Base-by-base conservation (phyloP, 2,329 filamentous ascomycete genomes). In the Teratosphaeria zuluensis region DNA sequence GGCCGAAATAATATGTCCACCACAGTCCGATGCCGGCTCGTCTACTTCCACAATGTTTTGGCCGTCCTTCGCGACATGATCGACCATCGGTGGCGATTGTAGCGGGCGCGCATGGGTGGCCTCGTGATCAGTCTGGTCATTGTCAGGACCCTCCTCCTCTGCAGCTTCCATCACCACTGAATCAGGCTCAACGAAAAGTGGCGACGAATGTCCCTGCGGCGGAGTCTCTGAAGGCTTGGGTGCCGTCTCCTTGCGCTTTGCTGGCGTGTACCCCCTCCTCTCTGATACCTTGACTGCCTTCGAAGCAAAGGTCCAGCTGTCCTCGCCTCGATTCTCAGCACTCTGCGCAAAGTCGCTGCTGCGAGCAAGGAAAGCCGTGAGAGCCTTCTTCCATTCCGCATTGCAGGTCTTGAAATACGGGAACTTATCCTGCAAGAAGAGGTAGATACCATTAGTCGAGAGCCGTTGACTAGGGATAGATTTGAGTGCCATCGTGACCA, bases 401-500 rank as follows among this genome's bases (percentile, higher is more conserved):
- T 54, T 54, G 32, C 42, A 53, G 7, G 53, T 46, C 33, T 55
- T 51, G 31, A 54, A 58, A 38, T 59, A 61, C 21, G 56, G 51
- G 46, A 59, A 61, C 35, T 54, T 61, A 33, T 55, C 53, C 33
- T 56, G 21, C 6, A 61, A 32, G 51, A 54, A 61, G 2, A 21
- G 19, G 8, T 54, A 24, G 33, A 61, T 57, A 6, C 42, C 57
- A 8, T 46, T n/a, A 2, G 19, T 38, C 3, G 46, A n/a, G 19
- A 59, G 7, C 2, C 42, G 53, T 16, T 57, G 54, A 8, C 35
- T 28, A 8, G 28, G 35, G 7, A 14, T 42, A 19, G 57, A 59
- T 46, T 61, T 55, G 24, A 61, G 54, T 3, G 59, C 59, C 56
- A 61, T 61, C n/a, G 53, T 58, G n/a, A 57, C 38, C 14, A 61